Evolutionary conservation across 768 basidiomycete genomes (phyloP), one percentile per base, ranked within the genome.

Genomic region (Trametes gibbosa): DNA sequence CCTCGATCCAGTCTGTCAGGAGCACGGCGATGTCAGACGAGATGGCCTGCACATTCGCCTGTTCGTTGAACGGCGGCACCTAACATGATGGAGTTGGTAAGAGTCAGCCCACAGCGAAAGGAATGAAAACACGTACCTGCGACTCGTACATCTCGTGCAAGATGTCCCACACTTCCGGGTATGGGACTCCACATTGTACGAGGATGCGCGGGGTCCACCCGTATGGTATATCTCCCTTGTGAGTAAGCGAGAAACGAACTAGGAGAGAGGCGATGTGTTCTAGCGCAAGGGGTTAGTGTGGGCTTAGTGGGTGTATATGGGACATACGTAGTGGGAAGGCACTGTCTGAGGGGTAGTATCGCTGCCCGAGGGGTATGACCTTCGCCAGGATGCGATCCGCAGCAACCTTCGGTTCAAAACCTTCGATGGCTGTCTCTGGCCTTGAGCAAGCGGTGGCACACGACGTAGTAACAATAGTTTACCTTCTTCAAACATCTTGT

Each of bases 321-420:
- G 41, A 74, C 91, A 69, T 66, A 95, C 94, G 83, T 27, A 95
- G 76, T 17, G 94, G 94, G 73, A 96, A 95, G 10, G 93, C 90
- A 58, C 85, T 86, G 61, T 94, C 92, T 2, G 94, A 96, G 0
- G 95, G 92, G 69, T 90, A 93, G 70, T 95, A 96, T 21, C 91
- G 80, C 65, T 90, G 86, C 19, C 90, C 92, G 5, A 97, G 78
- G 2, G 86, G 81, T 21, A 86, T 80, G 17, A 95, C 75, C 62
- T 79, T 84, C 14, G 81, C 79, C 35, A 84, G 75, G 53, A 95
- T 79, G 16, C 80, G 76, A 64, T 92, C 87, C 43, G 87, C 81
- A 62, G 82, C 74, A 61, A 76, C 75, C 41, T 77, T 72, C 9
- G 79, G 74, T 61, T 87, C 82, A n/a, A 78, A 75, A 0, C 82